Percentiles rank a stretch among this genome's conserved stretches.
phyloP scores from a whole-genome alignment of 192 early-diverging fungal species.

The Fimicolochytrium jonesii region DNA sequence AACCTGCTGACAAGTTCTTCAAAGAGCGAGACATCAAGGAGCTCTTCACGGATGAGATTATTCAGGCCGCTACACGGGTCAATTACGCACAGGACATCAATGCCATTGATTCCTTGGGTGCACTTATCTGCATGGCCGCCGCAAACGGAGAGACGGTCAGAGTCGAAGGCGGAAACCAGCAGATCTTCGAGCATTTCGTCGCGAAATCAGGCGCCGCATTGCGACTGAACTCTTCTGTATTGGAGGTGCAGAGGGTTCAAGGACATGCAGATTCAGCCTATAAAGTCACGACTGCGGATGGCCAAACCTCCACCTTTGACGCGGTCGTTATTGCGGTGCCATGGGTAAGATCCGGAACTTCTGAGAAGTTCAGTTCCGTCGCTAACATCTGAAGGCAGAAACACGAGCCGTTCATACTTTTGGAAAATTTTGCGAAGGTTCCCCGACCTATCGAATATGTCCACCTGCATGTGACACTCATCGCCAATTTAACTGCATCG shows the following conservation, averaged over 20 bases:
- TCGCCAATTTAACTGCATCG: not conserved
- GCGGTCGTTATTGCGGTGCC: conserved; percentile 11
- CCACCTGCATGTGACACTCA: conserved; percentile 20
- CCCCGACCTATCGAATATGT: not conserved
- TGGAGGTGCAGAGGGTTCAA: not conserved
- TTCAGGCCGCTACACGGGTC: conserved; percentile 12
- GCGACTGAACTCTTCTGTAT: not conserved
- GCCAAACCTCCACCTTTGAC: conserved; percentile 4
- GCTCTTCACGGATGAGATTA: conserved; percentile 9
- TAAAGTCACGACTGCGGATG: not conserved
- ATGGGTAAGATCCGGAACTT: not conserved
- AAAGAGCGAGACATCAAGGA: conserved; percentile 7
- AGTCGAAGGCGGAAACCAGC: conserved; percentile 19
- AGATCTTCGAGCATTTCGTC: conserved; percentile 13
- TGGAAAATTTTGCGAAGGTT: not conserved
- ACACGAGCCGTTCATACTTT: not conserved
- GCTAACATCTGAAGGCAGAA: not conserved
- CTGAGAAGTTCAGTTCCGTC: not conserved
- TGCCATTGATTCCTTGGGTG: not conserved
- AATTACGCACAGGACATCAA: conserved; percentile 21
- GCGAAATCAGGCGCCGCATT: not conserved
- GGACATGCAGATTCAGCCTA: not conserved
- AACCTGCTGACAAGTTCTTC: not conserved
- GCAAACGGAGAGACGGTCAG: conserved; percentile 4
- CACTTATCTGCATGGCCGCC: conserved; percentile 22